phyloP scores from a whole-genome alignment of 176 grass and related monocot genomes.

The Phoenix dactylifera region DNA sequence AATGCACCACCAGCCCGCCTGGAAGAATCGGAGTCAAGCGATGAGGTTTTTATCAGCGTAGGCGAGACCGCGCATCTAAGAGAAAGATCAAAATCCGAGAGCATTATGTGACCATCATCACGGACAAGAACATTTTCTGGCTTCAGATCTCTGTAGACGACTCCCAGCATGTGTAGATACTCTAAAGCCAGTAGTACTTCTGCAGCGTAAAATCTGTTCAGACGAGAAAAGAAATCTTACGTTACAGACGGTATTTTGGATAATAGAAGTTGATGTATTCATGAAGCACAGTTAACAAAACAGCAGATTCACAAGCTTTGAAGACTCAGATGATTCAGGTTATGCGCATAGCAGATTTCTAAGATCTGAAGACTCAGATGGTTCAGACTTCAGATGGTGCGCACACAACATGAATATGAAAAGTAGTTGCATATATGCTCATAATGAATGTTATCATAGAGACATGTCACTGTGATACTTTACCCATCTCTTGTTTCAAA shows the following conservation, averaged over 20 bases:
- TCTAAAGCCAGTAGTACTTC: constrained; percentile 85
- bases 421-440: background rate
- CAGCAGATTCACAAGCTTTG: no score
- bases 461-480: no score
- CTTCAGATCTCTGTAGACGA: constrained; percentile 87
- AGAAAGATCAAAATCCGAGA: constrained; percentile 91
- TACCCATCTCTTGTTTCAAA: no score
- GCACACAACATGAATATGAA: background rate
- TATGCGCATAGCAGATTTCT: no score
- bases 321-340: no score
- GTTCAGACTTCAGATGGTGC: no score
- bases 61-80: constrained; percentile 76
- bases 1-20: constrained; percentile 36
- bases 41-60: constrained; percentile 62
- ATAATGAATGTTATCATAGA: no score
- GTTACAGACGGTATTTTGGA: background rate
- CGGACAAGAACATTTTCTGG: constrained; percentile 91
- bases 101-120: constrained; percentile 97
- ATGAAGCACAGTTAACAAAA: no score
- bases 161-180: constrained; percentile 94
- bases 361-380: no score
- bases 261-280: background rate
- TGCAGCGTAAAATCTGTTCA: constrained; percentile 86
- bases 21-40: constrained; percentile 48
- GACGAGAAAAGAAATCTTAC: background rate